These are phyloP conservation scores for Ogataea populi-albae DNA, from an alignment of 805 yeast species.

Conservation along the genomic window DNA sequence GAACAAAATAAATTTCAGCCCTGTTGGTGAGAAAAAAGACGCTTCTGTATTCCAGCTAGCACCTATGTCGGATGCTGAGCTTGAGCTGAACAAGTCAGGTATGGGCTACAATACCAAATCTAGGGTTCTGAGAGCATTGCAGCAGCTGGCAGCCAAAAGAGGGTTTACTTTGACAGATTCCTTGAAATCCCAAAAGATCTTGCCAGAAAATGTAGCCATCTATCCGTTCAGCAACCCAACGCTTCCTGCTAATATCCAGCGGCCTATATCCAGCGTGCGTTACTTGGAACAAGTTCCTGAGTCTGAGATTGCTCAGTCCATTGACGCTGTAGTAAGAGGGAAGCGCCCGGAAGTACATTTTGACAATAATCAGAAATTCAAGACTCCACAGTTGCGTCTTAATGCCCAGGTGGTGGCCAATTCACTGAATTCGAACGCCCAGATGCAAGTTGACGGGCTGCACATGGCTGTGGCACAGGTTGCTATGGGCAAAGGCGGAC, in stretches of 20 bases:
- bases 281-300: conserved; percentile 16
- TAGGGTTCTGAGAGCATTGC: conserved; percentile 29
- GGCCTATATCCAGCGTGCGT: conserved; percentile 12
- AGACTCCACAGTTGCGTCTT: conserved; percentile 24
- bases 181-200: conserved; percentile 9
- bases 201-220: conserved; percentile 17
- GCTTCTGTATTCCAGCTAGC: conserved; percentile 8
- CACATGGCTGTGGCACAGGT: conserved; percentile 20
- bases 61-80: conserved; percentile 12
- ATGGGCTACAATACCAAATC: conserved; percentile 27
- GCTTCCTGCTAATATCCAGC: conserved; percentile 17
- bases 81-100: conserved; percentile 27
- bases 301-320: conserved; percentile 17
- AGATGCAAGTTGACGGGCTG: conserved; percentile 28
- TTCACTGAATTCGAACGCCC: conserved; percentile 30
- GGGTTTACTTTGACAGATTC: conserved; percentile 22
- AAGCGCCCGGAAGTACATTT: conserved; percentile 24
- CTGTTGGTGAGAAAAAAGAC: conserved; percentile 1
- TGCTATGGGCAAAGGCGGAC: conserved; percentile 17
- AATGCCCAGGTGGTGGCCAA: conserved; percentile 32
- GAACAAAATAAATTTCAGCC: conserved; percentile 2
- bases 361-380: conserved; percentile 19
- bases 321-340: conserved; percentile 30
- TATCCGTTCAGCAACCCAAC: conserved; percentile 29
- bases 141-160: conserved; percentile 21